These are phyloP conservation scores for Lojkania enalia DNA, from an alignment of 2,329 filamentous ascomycete species.

Conservation along the genomic window DNA sequence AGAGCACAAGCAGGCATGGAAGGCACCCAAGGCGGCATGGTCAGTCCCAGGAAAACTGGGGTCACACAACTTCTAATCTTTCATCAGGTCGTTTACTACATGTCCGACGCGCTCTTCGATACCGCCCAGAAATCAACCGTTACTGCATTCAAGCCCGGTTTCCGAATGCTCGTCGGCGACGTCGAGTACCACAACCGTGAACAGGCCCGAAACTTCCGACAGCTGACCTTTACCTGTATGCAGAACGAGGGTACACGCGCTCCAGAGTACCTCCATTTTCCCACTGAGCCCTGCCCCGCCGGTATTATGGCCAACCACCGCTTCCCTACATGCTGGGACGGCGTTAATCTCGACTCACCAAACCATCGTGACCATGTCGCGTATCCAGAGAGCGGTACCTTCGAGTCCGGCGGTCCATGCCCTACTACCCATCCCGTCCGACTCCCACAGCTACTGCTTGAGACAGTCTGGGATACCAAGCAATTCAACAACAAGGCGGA, in stretches of 20 bases:
- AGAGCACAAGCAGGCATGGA: conserved; percentile 49
- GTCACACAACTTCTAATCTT: background rate
- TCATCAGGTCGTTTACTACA: conserved; percentile 51
- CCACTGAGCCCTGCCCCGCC: conserved; percentile 25
- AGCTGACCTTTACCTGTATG: conserved; percentile 37
- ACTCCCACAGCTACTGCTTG: conserved; percentile 36
- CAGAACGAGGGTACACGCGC: conserved; percentile 31
- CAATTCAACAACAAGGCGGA: conserved; percentile 37
- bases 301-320: conserved; percentile 35
- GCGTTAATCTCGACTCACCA: conserved; percentile 30
- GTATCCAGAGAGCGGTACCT: conserved; percentile 33
- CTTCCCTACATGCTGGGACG: conserved; percentile 36
- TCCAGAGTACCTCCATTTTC: conserved; percentile 29
- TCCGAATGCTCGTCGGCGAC: conserved; percentile 54
- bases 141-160: conserved; percentile 50
- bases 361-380: conserved; percentile 32
- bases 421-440: conserved; percentile 32
- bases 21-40: conserved; percentile 46
- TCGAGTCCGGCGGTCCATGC: conserved; percentile 35
- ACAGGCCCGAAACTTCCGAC: conserved; percentile 32
- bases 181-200: conserved; percentile 32
- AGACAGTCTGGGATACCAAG: conserved; percentile 40
- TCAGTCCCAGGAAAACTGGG: conserved; percentile 1
- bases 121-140: conserved; percentile 41
- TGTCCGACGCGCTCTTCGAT: conserved; percentile 42